Evolutionary conservation across 495 filamentous ascomycete genomes (phyloP), one percentile per base, ranked within the genome.

Genomic region (Penicillium longicatenatum): DNA sequence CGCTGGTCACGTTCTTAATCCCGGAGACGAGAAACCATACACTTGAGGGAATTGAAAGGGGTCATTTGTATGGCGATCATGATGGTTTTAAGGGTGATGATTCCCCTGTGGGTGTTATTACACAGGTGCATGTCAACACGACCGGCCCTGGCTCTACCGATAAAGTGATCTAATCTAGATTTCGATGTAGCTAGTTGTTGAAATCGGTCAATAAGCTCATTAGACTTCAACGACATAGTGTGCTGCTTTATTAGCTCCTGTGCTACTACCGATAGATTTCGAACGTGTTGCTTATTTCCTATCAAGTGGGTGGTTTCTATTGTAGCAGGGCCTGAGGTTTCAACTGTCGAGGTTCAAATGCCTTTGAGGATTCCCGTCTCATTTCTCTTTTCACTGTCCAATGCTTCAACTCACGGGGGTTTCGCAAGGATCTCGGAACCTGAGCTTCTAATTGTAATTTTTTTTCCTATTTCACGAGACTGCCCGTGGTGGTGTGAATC

Each of bases 21-120:
- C 67, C 69, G 0, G 69, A 70, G 48, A 64, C 60, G 12, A 70
- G 58, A 37, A 46, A 60, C 26, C 54, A 56, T 39, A 63, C 68
- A 49, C 56, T 67, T 24, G 67, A 69, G 52, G 64, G 55, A 17
- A 66, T 68, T 42, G 69, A 73, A 59, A 68, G 54, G 19, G 60
- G 63, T 24, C 61, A 63, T 35, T 60, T 58, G 6, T 61, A 61
- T 53, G 47, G 17, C 4, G 21, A 19, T 7, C 31, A 26, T n/a
- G 37, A 39, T 7, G 4, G 14, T 6, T 16, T n/a, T 4, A 17
- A 39, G 37, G 37, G 16, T 0, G 1, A 2, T 6, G 16, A 5
- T 17, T 39, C 37, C 16, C 6, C 37, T 17, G 11, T 4, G 14
- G 14, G 37, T 16, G 4, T 16, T 39, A n/a, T 39, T 7, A 39